Conservation (phyloP, 805 yeast genomes). For the Naumovozyma baii region DNA sequence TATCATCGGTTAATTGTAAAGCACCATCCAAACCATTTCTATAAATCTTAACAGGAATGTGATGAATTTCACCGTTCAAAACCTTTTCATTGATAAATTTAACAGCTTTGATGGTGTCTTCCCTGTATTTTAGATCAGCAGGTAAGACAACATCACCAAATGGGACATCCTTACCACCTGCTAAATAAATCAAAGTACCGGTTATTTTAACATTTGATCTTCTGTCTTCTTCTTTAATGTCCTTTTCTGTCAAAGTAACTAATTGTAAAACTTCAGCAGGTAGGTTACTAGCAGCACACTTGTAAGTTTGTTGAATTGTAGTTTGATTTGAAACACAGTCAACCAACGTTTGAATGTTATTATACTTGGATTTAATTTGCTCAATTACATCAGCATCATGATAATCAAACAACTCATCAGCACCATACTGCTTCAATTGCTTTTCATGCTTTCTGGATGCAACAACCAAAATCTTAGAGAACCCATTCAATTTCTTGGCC, state of each 20-base stretch:
- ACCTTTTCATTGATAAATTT: slow-evolving; percentile 11
- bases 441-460: slow-evolving; percentile 39
- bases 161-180: slow-evolving; percentile 26
- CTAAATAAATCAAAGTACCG: slow-evolving; percentile 30
- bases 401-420: slow-evolving; percentile 40
- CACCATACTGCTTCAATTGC: slow-evolving; percentile 36
- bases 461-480: slow-evolving; percentile 34
- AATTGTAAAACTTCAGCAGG: slow-evolving; percentile 30
- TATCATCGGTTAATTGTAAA: slow-evolving; percentile 14
- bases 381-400: slow-evolving; percentile 35
- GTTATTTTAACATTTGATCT: slow-evolving; percentile 23
- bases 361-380: slow-evolving; percentile 29
- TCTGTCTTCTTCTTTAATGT: slow-evolving; percentile 18
- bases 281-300: slow-evolving; percentile 24
- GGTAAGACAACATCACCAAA: slow-evolving; percentile 18
- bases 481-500: slow-evolving; percentile 37
- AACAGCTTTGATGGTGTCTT: slow-evolving; percentile 20
- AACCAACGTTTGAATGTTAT: slow-evolving; percentile 21
- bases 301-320: slow-evolving; percentile 26
- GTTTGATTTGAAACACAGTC: slow-evolving; percentile 25
- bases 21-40: slow-evolving; percentile 22
- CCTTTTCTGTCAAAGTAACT: slow-evolving; percentile 1
- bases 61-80: slow-evolving; percentile 18
- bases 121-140: slow-evolving; percentile 14
- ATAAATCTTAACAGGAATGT: slow-evolving; percentile 24